phyloP scores from a whole-genome alignment of 768 basidiomycete genomes.

The Lyophyllum semitale region DNA sequence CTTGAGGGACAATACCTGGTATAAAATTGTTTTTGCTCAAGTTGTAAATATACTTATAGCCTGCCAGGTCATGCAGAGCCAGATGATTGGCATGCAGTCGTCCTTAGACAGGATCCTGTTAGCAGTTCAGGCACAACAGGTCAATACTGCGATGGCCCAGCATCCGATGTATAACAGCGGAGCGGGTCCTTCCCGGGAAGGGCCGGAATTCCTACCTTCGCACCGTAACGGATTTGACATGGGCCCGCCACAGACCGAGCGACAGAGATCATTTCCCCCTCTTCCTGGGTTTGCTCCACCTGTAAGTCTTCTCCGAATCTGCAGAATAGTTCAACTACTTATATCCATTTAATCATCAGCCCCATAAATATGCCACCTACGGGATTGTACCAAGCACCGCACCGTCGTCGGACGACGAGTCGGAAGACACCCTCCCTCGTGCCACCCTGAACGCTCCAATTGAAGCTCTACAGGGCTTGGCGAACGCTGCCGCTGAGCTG shows the following conservation, averaged over 20 bases:
- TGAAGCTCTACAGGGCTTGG: conserved; percentile 90
- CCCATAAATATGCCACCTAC: conserved; percentile 89
- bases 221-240: conserved; percentile 44
- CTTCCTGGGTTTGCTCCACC: conserved; percentile 92
- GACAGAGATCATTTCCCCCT: conserved; percentile 66
- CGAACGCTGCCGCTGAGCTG: conserved; percentile 94
- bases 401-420: conserved; percentile 88
- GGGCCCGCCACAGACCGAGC: conserved; percentile 30
- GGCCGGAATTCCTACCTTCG: conserved; percentile 32
- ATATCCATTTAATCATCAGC: conserved; percentile 40
- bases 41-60: conserved; percentile 1
- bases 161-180: conserved; percentile 37
- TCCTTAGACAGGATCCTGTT: conserved; percentile 81
- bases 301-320: conserved; percentile 43
- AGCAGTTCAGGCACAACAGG: conserved; percentile 54
- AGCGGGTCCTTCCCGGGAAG: conserved; percentile 30
- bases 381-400: conserved; percentile 85
- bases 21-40: conserved; percentile 19
- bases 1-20: conserved; percentile 88
- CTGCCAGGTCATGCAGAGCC: conserved; percentile 82
- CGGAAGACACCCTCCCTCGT: conserved; percentile 85
- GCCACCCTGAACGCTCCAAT: conserved; percentile 89
- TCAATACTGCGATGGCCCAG: conserved; percentile 32
- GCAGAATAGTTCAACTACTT: background rate
- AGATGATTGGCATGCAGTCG: conserved; percentile 94